These are phyloP conservation scores for Aspergillus ibericus DNA, from an alignment of 2,329 filamentous ascomycete genomes.

Conservation along the genomic window DNA sequence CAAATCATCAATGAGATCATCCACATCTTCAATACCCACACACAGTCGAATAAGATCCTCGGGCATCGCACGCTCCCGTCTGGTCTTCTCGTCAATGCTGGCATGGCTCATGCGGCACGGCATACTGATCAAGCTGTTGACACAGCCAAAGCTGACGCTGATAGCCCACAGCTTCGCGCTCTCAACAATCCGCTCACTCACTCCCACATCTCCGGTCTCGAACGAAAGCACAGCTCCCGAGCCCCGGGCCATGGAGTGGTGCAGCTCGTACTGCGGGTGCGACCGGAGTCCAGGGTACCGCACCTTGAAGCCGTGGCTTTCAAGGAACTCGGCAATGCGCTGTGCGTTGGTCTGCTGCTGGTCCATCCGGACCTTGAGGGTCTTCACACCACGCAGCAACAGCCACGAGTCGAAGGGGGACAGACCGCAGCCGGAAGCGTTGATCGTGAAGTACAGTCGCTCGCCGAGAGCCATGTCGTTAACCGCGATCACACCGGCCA, in stretches of 20 bases:
- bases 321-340: slow-evolving; percentile 87
- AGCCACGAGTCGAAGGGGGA: slow-evolving; percentile 96
- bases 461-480: slow-evolving; percentile 82
- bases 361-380: slow-evolving; percentile 95
- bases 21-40: slow-evolving; percentile 90
- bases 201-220: slow-evolving; percentile 80
- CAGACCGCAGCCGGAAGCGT: slow-evolving; percentile 89
- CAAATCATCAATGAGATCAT: slow-evolving; percentile 91
- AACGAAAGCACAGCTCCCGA: slow-evolving; percentile 94
- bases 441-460: slow-evolving; percentile 94
- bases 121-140: slow-evolving; percentile 99
- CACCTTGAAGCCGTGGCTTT: slow-evolving; percentile 87
- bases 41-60: slow-evolving; percentile 96
- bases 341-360: slow-evolving; percentile 94
- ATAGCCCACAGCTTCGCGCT: slow-evolving; percentile 90
- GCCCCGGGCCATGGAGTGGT: slow-evolving; percentile 92
- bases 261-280: slow-evolving; percentile 93
- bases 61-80: slow-evolving; percentile 84
- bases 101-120: slow-evolving; percentile 99
- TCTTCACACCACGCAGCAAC: slow-evolving; percentile 93
- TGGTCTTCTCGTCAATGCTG: slow-evolving; percentile 93
- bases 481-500: slow-evolving; percentile 94
- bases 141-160: slow-evolving; percentile 95
- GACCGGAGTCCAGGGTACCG: slow-evolving; percentile 92
- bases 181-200: slow-evolving; percentile 93